phyloP scores from a whole-genome alignment of 257 asterid species.

The Solanum medicagineum region DNA sequence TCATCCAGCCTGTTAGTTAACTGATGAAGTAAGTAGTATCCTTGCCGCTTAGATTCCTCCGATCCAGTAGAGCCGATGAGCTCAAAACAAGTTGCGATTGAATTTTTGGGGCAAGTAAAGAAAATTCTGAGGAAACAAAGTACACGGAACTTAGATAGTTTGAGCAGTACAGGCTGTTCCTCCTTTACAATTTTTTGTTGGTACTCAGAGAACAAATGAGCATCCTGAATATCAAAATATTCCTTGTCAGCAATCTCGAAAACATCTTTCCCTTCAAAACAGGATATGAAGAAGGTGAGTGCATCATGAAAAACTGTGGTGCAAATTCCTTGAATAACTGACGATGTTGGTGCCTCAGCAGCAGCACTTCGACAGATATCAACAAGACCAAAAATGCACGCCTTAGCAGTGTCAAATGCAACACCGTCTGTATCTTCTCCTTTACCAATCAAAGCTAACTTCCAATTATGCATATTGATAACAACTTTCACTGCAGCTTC shows the following conservation, averaged over 20 bases:
- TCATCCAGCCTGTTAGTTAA: slow-evolving; percentile 41
- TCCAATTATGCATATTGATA: slow-evolving; percentile 48
- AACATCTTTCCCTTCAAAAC: slow-evolving; percentile 56
- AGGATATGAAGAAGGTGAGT: slow-evolving; percentile 51
- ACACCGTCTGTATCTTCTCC: slow-evolving; percentile 64
- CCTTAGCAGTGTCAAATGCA: slow-evolving; percentile 71
- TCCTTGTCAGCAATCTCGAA: slow-evolving; percentile 57
- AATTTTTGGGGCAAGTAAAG: slow-evolving; percentile 49
- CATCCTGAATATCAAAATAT: slow-evolving; percentile 37
- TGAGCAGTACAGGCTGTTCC: slow-evolving; percentile 34
- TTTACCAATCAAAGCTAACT: slow-evolving; percentile 30
- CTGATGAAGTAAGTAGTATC: slow-evolving; percentile 60
- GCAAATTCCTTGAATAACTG: slow-evolving; percentile 42
- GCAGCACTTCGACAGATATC: slow-evolving; percentile 63
- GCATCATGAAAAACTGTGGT: slow-evolving; percentile 56
- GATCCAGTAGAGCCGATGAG: slow-evolving; percentile 37
- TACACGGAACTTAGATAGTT: slow-evolving; percentile 54
- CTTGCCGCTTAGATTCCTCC: slow-evolving; percentile 38
- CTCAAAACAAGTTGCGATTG: slow-evolving; percentile 65
- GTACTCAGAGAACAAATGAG: slow-evolving; percentile 29
- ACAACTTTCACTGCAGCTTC: slow-evolving; percentile 66
- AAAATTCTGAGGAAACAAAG: slow-evolving; percentile 54
- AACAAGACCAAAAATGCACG: slow-evolving; percentile 67
- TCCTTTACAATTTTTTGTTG: slow-evolving; percentile 38
- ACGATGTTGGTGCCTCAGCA: slow-evolving; percentile 38